These are phyloP conservation scores for Paraleonurus japonicus DNA, from an alignment of 257 asterid genomes.

Conservation along the genomic window DNA sequence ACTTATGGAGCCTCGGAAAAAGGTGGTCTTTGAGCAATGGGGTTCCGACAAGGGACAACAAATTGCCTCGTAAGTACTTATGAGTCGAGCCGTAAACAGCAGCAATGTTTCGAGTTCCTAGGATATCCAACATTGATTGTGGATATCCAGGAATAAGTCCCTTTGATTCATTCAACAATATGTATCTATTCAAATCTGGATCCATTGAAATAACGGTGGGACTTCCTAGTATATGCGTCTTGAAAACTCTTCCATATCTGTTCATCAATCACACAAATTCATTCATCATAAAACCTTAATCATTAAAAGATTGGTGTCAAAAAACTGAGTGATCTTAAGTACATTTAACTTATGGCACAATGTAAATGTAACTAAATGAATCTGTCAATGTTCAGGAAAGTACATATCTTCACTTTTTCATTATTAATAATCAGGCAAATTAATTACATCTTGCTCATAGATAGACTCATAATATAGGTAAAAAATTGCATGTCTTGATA, in stretches of 20 bases:
- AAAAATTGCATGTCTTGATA: not conserved
- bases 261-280: not conserved
- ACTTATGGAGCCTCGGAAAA: slow-evolving; percentile 48
- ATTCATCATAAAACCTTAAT: not conserved
- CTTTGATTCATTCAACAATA: slow-evolving; percentile 65
- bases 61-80: slow-evolving; percentile 54
- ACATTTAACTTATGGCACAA: not conserved
- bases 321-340: not conserved
- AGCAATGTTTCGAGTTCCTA: slow-evolving; percentile 68
- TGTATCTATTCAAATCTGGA: slow-evolving; percentile 69
- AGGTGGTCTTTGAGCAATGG: slow-evolving; percentile 46
- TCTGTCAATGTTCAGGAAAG: slow-evolving; percentile 5
- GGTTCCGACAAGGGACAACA: slow-evolving; percentile 64
- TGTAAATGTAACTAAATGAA: slow-evolving; percentile 13
- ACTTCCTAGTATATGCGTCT: slow-evolving; percentile 79
- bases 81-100: slow-evolving; percentile 70
- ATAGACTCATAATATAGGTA: not conserved
- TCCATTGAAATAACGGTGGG: slow-evolving; percentile 86
- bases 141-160: slow-evolving; percentile 93
- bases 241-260: slow-evolving; percentile 80
- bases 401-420: slow-evolving; percentile 11
- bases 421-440: slow-evolving; percentile 17
- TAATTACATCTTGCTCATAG: not conserved
- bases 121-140: slow-evolving; percentile 75
- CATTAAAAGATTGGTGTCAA: not conserved